Base-by-base conservation (phyloP, 2,329 filamentous ascomycete species). In the Leptographium procerum region DNA sequence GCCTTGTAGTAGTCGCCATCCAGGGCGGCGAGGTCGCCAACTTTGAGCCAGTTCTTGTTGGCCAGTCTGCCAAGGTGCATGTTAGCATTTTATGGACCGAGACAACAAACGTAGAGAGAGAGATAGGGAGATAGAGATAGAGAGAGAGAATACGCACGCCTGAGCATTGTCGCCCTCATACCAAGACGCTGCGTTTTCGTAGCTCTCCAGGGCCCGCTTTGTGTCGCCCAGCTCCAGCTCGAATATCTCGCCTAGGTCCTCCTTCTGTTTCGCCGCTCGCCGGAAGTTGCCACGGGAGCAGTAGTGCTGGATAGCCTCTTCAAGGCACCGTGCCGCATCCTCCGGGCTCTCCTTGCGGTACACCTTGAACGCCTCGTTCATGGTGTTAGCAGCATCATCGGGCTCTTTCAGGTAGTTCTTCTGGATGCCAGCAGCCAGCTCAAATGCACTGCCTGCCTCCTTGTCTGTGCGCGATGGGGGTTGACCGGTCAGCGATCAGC, bases 41-140 rank as follows among this genome's bases (percentile, higher is more conserved):
- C 88, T 75, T 96, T 96, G 64, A 96, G 83, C 78, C 83, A 95
- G 60, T 94, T 83, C 73, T 96, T 96, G 77, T 95, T 97, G 62
- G 91, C 91, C 34, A 96, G 81, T 40, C 88, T 91, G 65, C n/a
- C 19, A 8, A 43, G 22, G 59, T 14, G 10, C 7, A 48, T n/a
- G 62, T 57, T 19, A 58, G n/a, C 31, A 29, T 24, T 31, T 1
- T 6, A 22, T 3, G n/a, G n/a, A 33, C 22, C 34, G 13, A 45
- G n/a, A 52, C 34, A 26, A 22, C 48, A 8, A 14, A 19, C n/a
- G n/a, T 5, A 28, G 24, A 8, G 26, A 43, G 2, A 29, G 19
- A 26, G 26, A 8, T n/a, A n/a, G n/a, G n/a, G n/a, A n/a, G n/a
- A n/a, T n/a, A n/a, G 48, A 8, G 24, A 19, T 5, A 28, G 24